phyloP scores from a whole-genome alignment of 176 grass and related monocot species.

The Juncus inflexus region DNA sequence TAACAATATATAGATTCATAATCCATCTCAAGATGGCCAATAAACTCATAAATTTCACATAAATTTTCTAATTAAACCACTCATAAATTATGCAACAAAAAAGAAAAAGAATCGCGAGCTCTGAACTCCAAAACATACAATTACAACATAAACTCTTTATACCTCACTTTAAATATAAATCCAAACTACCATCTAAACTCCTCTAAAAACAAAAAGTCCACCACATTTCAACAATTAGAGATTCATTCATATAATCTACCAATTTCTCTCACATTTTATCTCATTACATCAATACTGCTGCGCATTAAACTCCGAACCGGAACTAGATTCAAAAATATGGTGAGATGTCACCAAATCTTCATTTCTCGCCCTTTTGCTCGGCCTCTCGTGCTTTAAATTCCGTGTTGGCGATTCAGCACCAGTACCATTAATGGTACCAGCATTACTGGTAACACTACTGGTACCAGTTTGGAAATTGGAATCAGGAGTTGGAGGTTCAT shows the following conservation, averaged over 20 bases:
- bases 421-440: neutral
- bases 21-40: no score
- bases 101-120: no score
- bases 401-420: slow-evolving; percentile 30
- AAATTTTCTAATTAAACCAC: no score
- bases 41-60: no score
- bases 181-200: slow-evolving; percentile 29
- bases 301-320: slow-evolving; percentile 57
- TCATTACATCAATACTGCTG: slow-evolving; percentile 22
- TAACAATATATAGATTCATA: no score
- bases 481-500: slow-evolving; percentile 75
- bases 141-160: no score
- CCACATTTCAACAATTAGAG: slow-evolving; percentile 16
- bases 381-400: slow-evolving; percentile 53
- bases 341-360: slow-evolving; percentile 42
- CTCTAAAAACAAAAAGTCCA: slow-evolving; percentile 20
- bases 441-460: neutral
- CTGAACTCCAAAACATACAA: no score
- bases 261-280: neutral
- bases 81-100: no score
- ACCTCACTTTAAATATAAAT: slow-evolving; percentile 20
- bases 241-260: slow-evolving; percentile 18
- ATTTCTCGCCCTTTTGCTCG: slow-evolving; percentile 41
- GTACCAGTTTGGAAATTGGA: slow-evolving; percentile 47
- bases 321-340: slow-evolving; percentile 71